Evolutionary conservation across 345 rosid species (phyloP).

Genomic region (Eucalyptus polybractea): DNA sequence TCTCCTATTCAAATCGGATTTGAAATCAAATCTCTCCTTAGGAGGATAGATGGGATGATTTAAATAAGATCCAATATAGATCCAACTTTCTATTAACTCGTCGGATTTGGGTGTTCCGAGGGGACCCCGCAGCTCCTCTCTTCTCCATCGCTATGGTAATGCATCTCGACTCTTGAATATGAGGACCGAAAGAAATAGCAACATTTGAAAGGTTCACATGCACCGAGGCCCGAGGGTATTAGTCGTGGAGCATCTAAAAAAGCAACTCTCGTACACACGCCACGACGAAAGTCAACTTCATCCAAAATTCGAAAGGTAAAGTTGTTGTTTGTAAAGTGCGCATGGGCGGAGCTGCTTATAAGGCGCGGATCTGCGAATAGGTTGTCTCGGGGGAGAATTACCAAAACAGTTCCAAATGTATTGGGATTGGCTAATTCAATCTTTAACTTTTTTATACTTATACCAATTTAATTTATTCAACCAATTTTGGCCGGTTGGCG

Average conservation of each 20-base stretch:
- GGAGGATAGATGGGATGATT: not conserved
- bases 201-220: not conserved
- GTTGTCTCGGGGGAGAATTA: rapidly evolving
- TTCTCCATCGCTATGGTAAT: not conserved
- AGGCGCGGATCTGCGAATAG: not conserved
- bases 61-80: rapidly evolving
- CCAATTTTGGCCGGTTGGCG: rapidly evolving
- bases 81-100: rapidly evolving
- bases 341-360: not conserved
- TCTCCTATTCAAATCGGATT: rapidly evolving
- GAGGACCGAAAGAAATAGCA: not conserved
- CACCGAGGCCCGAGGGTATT: not conserved
- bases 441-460: rapidly evolving
- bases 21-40: not conserved
- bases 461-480: rapidly evolving
- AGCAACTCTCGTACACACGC: not conserved
- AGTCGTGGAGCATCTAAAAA: not conserved
- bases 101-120: not conserved
- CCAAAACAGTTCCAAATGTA: no score
- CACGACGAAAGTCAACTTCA: no score
- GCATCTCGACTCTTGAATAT: not conserved
- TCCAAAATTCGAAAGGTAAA: no score
- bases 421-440: rapidly evolving
- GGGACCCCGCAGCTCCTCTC: rapidly evolving
- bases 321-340: not conserved